phyloP scores from a whole-genome alignment of 305 asterid genomes.

The Fraxinus xanthoxyloides region DNA sequence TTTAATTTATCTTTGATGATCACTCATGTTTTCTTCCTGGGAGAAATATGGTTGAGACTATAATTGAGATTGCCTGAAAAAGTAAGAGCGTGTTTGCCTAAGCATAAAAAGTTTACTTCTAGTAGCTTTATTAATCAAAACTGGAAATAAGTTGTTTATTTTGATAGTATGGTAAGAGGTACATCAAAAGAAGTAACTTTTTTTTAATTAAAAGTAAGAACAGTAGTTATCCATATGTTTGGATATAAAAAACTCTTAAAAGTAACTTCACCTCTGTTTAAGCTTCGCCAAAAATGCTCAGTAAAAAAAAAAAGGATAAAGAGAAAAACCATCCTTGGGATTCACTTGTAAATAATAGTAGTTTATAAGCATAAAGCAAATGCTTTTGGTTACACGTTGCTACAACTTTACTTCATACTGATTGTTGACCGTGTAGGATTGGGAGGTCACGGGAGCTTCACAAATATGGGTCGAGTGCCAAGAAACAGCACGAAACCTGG shows the following conservation, averaged over 20 bases:
- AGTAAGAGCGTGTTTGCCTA: background rate
- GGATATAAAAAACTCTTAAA: background rate
- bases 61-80: background rate
- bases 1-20: background rate
- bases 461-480: conserved; percentile 83
- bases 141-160: background rate
- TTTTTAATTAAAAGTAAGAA: background rate
- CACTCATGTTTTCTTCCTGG: background rate
- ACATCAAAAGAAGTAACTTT: background rate
- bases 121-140: background rate
- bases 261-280: background rate
- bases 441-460: conserved; percentile 78
- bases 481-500: conserved; percentile 71
- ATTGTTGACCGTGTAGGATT: conserved; percentile 46
- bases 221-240: background rate
- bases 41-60: background rate
- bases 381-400: background rate
- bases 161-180: background rate
- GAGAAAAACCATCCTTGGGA: background rate
- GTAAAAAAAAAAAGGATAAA: background rate
- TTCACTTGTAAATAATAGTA: background rate
- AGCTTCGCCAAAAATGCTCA: background rate
- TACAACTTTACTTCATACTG: background rate
- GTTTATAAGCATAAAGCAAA: background rate
- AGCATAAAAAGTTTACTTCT: background rate